Percentiles rank a stretch among this genome's conserved stretches.
Conservation (phyloP, 805 yeast species). For the Candida ipomoeae region DNA sequence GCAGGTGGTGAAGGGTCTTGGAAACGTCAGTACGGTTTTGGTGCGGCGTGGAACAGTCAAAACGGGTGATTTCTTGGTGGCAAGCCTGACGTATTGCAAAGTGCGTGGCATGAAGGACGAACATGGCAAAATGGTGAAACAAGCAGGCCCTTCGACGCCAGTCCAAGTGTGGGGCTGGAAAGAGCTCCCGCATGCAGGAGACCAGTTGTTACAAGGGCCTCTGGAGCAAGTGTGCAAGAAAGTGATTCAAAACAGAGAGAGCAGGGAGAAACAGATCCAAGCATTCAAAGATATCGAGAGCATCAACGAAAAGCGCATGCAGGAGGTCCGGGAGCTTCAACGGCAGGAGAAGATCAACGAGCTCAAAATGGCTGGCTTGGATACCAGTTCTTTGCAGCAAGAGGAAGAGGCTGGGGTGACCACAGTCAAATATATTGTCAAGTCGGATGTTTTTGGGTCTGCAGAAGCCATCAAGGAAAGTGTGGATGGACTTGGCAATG, state of each 20-base stretch:
- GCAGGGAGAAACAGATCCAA: slow-evolving; percentile 47
- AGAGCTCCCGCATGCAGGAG: slow-evolving; percentile 88
- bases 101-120: slow-evolving; percentile 78
- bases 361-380: slow-evolving; percentile 58
- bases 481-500: slow-evolving; percentile 78
- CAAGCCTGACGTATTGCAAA: slow-evolving; percentile 84
- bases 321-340: slow-evolving; percentile 48
- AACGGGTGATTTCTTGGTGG: slow-evolving; percentile 69
- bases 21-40: slow-evolving; percentile 80
- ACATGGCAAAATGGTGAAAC: slow-evolving; percentile 53
- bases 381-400: slow-evolving; percentile 39
- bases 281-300: slow-evolving; percentile 63
- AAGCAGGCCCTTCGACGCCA: slow-evolving; percentile 84
- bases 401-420: slow-evolving; percentile 25
- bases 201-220: slow-evolving; percentile 70
- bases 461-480: slow-evolving; percentile 89
- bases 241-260: slow-evolving; percentile 61
- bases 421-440: slow-evolving; percentile 55
- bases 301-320: slow-evolving; percentile 64
- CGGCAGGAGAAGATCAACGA: slow-evolving; percentile 53
- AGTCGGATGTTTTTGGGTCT: slow-evolving; percentile 92
- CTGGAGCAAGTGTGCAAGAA: slow-evolving; percentile 72
- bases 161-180: slow-evolving; percentile 95
- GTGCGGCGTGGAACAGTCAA: slow-evolving; percentile 74
- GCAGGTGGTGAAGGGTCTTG: slow-evolving; percentile 74